phyloP scores from a whole-genome alignment of 2,329 filamentous ascomycete genomes.

The Colletotrichum chlorophyti region DNA sequence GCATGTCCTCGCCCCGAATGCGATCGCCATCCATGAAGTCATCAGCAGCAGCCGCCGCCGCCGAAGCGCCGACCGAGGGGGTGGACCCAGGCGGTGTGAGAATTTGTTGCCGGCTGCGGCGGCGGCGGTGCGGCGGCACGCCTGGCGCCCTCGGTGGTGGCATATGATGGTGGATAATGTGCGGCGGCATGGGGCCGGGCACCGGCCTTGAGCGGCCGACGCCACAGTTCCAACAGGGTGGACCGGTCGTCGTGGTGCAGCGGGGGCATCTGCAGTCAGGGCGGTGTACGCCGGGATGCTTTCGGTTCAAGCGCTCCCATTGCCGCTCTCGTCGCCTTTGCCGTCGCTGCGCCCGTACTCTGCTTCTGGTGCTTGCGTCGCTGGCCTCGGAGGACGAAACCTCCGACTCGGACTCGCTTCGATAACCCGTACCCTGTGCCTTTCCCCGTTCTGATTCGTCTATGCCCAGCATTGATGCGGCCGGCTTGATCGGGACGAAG shows the following conservation, averaged over 20 bases:
- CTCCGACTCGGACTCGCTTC: constrained; percentile 42
- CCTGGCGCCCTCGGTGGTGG: constrained; percentile 19
- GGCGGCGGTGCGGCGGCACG: constrained; percentile 24
- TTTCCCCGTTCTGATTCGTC: constrained; percentile 52
- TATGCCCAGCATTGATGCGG: constrained; percentile 46
- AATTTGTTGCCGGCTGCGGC: constrained; percentile 19
- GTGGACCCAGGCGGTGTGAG: constrained; percentile 26
- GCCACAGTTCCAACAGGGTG: constrained; percentile 51
- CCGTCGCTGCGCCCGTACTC: constrained; percentile 40
- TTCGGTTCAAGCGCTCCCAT: constrained; percentile 47
- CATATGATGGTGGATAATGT: constrained; percentile 10
- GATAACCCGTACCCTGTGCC: constrained; percentile 38
- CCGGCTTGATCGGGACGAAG: constrained; percentile 53
- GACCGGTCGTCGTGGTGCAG: constrained; percentile 42
- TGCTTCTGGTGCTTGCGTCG: constrained; percentile 43
- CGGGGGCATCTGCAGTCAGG: constrained; percentile 51
- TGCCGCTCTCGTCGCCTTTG: constrained; percentile 43
- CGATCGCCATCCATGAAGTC: constrained; percentile 36
- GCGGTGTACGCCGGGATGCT: constrained; percentile 52
- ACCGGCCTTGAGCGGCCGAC: constrained; percentile 39
- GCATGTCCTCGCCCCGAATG: constrained; percentile 52
- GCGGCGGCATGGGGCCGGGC: constrained; percentile 33
- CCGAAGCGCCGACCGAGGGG: constrained; percentile 16
- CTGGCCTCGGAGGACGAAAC: constrained; percentile 40
- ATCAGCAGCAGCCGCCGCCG: constrained; percentile 20